Evolutionary conservation across 2,329 filamentous ascomycete species (phyloP).

Genomic region (Phoma sp.): DNA sequence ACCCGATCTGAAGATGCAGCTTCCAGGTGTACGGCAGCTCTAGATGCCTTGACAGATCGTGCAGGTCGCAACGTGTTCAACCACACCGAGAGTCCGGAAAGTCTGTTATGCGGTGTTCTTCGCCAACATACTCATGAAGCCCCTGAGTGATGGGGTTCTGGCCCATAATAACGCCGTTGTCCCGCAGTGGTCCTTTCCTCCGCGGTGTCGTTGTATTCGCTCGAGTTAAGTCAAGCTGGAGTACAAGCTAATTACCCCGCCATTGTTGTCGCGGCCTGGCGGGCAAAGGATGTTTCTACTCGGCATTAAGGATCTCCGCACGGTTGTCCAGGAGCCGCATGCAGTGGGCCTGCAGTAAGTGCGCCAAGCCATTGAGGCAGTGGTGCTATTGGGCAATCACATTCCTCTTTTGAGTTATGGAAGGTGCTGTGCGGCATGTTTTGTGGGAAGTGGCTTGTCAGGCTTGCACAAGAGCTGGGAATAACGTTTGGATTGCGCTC

Average conservation of each 20-base stretch:
- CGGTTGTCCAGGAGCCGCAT: conserved; percentile 31
- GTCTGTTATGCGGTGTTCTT: neutral
- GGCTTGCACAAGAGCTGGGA: conserved; percentile 13
- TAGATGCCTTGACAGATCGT: too few species aligned
- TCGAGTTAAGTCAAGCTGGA: neutral
- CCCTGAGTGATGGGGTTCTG: neutral
- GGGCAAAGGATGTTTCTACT: conserved; percentile 15
- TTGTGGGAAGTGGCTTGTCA: conserved; percentile 22
- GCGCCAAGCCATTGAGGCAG: conserved; percentile 1
- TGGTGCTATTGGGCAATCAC: conserved; percentile 14
- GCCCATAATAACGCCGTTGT: neutral
- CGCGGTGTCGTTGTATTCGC: neutral
- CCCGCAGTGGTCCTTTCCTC: conserved; percentile 1
- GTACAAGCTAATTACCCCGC: conserved; percentile 21
- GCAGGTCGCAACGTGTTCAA: too few species aligned
- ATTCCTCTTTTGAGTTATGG: conserved; percentile 2
- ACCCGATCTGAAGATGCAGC: neutral
- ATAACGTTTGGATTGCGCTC: conserved; percentile 27
- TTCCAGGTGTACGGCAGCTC: neutral
- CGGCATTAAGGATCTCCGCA: conserved; percentile 29
- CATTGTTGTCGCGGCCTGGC: conserved; percentile 15
- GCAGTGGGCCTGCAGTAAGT: conserved; percentile 13
- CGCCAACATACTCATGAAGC: neutral
- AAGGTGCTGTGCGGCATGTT: conserved; percentile 15
- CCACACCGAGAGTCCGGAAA: neutral